phyloP scores from a whole-genome alignment of 2,329 filamentous ascomycete species.

The Beauveria sp. region DNA sequence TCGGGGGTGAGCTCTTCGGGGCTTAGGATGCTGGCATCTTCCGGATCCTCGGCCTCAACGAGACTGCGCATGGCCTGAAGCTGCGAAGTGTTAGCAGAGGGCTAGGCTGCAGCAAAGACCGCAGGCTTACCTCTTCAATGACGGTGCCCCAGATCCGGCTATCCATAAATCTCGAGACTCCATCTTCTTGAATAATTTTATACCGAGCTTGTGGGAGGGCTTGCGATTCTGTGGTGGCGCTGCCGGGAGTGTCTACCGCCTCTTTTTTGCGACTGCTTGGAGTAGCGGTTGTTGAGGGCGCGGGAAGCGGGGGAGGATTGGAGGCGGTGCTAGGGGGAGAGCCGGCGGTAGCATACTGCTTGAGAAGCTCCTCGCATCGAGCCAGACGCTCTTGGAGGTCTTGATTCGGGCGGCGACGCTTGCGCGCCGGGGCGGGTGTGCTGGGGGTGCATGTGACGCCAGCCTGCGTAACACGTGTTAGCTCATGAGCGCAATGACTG shows the following conservation, averaged over 20 bases:
- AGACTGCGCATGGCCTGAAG: conserved; percentile 53
- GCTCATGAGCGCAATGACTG: not conserved
- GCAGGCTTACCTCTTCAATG: conserved; percentile 41
- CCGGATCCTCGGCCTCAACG: conserved; percentile 39
- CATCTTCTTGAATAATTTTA: conserved; percentile 49
- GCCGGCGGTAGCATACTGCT: conserved; percentile 44
- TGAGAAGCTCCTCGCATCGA: conserved; percentile 50
- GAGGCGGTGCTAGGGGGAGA: conserved; percentile 20
- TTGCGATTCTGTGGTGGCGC: conserved; percentile 19
- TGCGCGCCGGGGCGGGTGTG: conserved; percentile 51
- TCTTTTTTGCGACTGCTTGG: not conserved
- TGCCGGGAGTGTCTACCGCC: conserved; percentile 12
- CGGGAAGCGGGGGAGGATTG: conserved; percentile 15
- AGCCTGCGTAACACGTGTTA: conserved; percentile 32
- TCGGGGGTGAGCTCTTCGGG: conserved; percentile 44
- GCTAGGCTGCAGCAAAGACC: not conserved
- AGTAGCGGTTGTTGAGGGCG: not conserved
- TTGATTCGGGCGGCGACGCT: conserved; percentile 51
- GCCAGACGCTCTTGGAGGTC: conserved; percentile 54
- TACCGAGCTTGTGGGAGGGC: conserved; percentile 36
- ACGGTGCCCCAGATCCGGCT: conserved; percentile 46
- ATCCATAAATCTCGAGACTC: conserved; percentile 49
- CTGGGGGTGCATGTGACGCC: conserved; percentile 53
- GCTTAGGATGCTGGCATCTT: conserved; percentile 41
- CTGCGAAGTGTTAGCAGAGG: conserved; percentile 24